Base-by-base conservation (phyloP, 2,329 filamentous ascomycete genomes). In the Ophiostoma ips region DNA sequence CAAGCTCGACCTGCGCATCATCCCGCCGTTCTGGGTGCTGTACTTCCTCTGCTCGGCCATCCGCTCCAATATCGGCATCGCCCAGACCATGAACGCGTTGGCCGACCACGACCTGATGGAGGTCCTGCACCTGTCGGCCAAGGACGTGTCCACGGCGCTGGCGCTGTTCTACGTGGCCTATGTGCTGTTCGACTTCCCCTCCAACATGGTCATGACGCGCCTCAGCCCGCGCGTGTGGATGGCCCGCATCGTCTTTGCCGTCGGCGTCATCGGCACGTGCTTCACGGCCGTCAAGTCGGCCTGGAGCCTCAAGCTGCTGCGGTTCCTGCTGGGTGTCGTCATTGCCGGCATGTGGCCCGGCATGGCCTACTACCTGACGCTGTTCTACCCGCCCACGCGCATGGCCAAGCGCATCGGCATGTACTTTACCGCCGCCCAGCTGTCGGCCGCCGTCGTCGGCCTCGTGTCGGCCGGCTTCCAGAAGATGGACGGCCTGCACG, bases 321-420 rank as follows among this genome's bases (percentile, higher is more conserved):
- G 88, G 8, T 82, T 95, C 50, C 72, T 95, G 11, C 76, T 95
- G 7, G 88, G 88, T 45, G 75, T 92, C 13, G 87, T 94, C 21
- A 89, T 89, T 62, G 88, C 88, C 1, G 88, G 88, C 44, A 88
- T 95, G 83, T 95, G 88, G 88, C 88, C 88, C 0, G 88, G 88
- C 46, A 94, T 95, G 88, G 79, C 87, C 10, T 92, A 92, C 64
- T 95, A 94, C 61, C 72, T 95, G 44, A 94, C 88, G 0, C 73
- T 94, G 8, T 95, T 94, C 70, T 95, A 95, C 61, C 88, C 88
- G 7, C 87, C 88, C 0, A 86, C 84, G 6, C 76, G 85, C 12
- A 92, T 84, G 1, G 88, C 85, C 13, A 94, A 92, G 68, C 77
- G 88, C 36, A 94, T 95, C 56, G 88, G 88, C 35, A 78, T 83